Evolutionary conservation across 768 basidiomycete species (phyloP).

Genomic region (Daedalea quercina): DNA sequence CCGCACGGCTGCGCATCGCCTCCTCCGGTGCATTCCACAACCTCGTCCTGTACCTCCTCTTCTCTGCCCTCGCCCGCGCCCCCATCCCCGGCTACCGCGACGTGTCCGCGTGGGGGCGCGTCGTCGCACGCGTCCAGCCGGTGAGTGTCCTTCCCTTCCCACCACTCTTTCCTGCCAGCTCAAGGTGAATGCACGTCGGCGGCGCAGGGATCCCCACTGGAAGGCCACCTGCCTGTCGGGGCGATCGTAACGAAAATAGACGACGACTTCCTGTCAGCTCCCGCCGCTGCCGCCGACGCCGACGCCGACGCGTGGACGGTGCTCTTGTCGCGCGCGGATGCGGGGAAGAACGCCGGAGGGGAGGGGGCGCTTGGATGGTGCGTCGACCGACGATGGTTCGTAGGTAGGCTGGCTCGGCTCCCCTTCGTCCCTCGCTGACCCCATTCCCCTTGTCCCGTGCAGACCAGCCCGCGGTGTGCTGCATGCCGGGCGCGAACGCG

Average conservation of each 20-base stretch:
- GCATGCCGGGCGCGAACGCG: constrained; percentile 10
- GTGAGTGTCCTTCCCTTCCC: constrained; percentile 30
- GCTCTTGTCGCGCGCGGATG: constrained; percentile 29
- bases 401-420: constrained; percentile 18
- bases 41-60: constrained; percentile 46
- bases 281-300: constrained; percentile 13
- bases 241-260: constrained; percentile 60
- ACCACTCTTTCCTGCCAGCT: background rate
- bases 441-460: constrained; percentile 11
- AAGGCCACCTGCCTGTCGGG: constrained; percentile 47
- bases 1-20: constrained; percentile 51
- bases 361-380: constrained; percentile 56
- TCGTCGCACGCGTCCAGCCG: constrained; percentile 46
- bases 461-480: constrained; percentile 20
- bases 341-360: background rate
- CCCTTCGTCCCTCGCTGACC: background rate
- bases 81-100: constrained; percentile 44
- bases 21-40: constrained; percentile 81
- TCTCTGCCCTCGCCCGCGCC: constrained; percentile 31
- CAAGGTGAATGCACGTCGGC: constrained; percentile 1
- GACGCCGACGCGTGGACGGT: constrained; percentile 38
- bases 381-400: constrained; percentile 25
- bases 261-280: constrained; percentile 48
- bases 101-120: constrained; percentile 40
- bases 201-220: constrained; percentile 57